Evolutionary conservation across 495 filamentous ascomycete genomes (phyloP).

Genomic region (Ramalina peruviana): DNA sequence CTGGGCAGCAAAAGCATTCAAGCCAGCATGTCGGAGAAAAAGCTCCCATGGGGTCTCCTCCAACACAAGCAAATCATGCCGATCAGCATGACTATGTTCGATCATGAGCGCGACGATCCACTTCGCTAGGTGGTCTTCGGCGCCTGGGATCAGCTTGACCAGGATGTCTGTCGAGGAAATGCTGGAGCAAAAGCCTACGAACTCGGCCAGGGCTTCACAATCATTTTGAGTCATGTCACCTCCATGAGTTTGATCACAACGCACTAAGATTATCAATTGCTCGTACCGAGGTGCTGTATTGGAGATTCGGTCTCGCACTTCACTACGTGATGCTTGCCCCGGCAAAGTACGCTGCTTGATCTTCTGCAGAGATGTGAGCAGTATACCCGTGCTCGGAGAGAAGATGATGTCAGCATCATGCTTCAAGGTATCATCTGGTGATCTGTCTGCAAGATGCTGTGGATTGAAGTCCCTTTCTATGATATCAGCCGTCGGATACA

Average conservation of each 20-base stretch:
- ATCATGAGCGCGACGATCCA: constrained; percentile 42
- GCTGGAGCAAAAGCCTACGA: constrained; percentile 35
- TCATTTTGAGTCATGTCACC: constrained; percentile 28
- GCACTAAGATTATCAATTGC: constrained; percentile 54
- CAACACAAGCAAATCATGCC: constrained; percentile 4
- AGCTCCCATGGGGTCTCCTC: constrained; percentile 56
- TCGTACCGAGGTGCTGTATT: constrained; percentile 50
- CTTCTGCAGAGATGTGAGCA: constrained; percentile 58
- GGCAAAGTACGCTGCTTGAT: constrained; percentile 59
- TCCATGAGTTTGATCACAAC: constrained; percentile 28
- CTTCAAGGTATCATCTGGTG: constrained; percentile 22
- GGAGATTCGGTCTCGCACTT: constrained; percentile 43
- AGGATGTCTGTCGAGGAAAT: constrained; percentile 26
- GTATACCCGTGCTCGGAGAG: constrained; percentile 53
- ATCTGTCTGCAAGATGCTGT: constrained; percentile 19
- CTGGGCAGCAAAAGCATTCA: constrained; percentile 76
- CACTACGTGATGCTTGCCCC: constrained; percentile 34
- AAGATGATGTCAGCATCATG: constrained; percentile 66
- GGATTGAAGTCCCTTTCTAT: constrained; percentile 45
- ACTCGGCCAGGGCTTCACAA: constrained; percentile 35
- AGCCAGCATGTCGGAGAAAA: constrained; percentile 55
- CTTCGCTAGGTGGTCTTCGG: constrained; percentile 38
- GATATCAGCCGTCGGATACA: constrained; percentile 38
- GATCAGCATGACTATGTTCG: constrained; percentile 7
- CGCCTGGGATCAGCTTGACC: constrained; percentile 43